Evolutionary conservation across 805 yeast species (phyloP).

Genomic region (Metschnikowia kofuensis): DNA sequence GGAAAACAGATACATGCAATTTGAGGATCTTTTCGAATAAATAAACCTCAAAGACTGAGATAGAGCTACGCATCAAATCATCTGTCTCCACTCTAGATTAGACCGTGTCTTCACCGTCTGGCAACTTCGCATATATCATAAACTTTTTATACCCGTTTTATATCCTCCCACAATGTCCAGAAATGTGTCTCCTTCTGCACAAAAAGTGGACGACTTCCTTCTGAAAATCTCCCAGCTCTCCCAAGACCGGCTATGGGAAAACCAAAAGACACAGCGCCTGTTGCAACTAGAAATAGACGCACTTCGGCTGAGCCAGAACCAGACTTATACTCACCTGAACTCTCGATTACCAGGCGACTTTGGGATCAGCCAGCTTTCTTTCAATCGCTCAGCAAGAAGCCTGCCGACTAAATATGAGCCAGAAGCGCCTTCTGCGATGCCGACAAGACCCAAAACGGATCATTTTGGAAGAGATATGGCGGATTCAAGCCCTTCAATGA

Average conservation of each 20-base stretch:
- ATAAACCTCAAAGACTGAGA: too few relatives aligned
- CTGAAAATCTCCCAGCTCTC: constrained; percentile 34
- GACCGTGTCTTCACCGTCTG: background rate
- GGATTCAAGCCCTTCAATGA: too few relatives aligned
- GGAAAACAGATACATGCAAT: too few relatives aligned
- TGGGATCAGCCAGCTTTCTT: constrained; percentile 15
- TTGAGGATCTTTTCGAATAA: too few relatives aligned
- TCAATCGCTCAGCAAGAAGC: constrained; percentile 16
- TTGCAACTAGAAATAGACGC: constrained; percentile 22
- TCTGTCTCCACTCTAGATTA: too few relatives aligned
- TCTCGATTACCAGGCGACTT: background rate
- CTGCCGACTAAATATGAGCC: constrained; percentile 7
- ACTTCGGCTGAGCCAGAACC: constrained; percentile 17
- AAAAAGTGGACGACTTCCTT: constrained; percentile 39
- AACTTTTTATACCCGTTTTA: background rate
- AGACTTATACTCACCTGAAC: background rate
- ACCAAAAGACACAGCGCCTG: constrained; percentile 32
- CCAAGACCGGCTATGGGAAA: constrained; percentile 33
- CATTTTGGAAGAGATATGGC: background rate
- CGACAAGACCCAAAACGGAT: constrained; percentile 3
- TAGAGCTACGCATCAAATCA: too few relatives aligned
- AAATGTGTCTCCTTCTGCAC: constrained; percentile 26
- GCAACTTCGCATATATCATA: background rate
- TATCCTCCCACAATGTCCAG: background rate
- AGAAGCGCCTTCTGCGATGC: constrained; percentile 18